Percentiles rank a stretch among this genome's conserved stretches.
phyloP scores from a whole-genome alignment of 2,329 filamentous ascomycete genomes.

The Diaporthe sp. region DNA sequence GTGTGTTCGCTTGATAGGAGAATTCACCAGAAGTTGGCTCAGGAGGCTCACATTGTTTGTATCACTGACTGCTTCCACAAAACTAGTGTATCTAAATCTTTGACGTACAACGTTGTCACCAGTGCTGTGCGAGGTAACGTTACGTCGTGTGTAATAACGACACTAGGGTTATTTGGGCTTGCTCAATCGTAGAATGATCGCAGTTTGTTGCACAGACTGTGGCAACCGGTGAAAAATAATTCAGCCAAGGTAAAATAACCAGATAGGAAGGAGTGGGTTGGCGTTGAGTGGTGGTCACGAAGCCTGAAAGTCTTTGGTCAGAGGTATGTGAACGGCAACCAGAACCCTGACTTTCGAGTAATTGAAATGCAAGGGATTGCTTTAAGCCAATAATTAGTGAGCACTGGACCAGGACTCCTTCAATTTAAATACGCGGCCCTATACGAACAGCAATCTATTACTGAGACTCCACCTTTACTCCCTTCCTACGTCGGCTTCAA shows the following conservation, averaged over 20 bases:
- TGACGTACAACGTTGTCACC: neutral
- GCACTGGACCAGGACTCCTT: neutral
- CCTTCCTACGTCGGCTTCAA: neutral
- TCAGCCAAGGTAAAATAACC: neutral
- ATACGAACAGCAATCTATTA: neutral
- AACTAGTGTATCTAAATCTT: neutral
- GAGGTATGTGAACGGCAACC: neutral
- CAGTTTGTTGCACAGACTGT: neutral
- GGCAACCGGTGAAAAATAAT: neutral
- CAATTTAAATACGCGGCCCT: neutral
- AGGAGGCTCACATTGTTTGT: constrained; percentile 52
- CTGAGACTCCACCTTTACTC: neutral
- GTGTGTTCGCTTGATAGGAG: neutral
- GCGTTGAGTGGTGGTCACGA: neutral
- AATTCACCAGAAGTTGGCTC: neutral
- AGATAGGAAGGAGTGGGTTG: neutral
- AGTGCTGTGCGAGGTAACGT: neutral
- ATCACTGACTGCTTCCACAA: neutral
- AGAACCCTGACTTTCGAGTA: neutral
- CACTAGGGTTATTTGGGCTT: neutral
- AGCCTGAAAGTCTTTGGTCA: neutral
- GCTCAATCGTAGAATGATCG: no score
- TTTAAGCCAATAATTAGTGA: neutral
- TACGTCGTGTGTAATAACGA: neutral
- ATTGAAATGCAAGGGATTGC: neutral